These are phyloP conservation scores for Phycomyces nitens DNA, from an alignment of 192 early-diverging fungal species.

Conservation along the genomic window DNA sequence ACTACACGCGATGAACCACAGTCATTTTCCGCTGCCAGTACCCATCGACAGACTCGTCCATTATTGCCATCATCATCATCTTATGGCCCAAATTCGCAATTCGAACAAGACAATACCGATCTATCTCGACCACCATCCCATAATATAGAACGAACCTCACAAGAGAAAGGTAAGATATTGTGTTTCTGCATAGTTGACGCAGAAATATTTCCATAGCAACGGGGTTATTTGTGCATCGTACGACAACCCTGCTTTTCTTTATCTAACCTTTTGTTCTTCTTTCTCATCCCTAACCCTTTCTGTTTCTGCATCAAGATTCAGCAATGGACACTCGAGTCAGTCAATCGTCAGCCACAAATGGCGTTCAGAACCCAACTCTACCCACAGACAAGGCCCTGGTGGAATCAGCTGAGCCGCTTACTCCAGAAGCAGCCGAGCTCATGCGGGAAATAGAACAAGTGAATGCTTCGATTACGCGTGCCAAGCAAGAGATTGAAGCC, in stretches of 20 bases:
- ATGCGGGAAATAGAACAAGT: conserved; percentile 20
- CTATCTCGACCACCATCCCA: no score
- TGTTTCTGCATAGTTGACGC: no score
- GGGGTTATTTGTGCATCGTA: background rate
- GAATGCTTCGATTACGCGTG: conserved; percentile 14
- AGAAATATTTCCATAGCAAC: no score
- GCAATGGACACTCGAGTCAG: background rate
- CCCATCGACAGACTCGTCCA: background rate
- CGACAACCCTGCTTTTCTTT: conserved; percentile 1
- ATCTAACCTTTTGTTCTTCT: background rate
- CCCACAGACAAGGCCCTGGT: background rate
- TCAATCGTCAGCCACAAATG: background rate
- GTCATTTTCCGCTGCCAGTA: background rate
- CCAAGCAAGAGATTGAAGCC: conserved; percentile 4
- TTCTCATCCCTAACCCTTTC: conserved; percentile 9
- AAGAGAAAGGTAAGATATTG: no score
- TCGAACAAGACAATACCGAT: background rate
- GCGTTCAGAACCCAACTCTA: background rate
- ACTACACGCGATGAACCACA: background rate
- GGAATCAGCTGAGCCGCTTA: background rate
- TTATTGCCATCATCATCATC: conserved; percentile 4
- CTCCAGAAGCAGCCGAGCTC: conserved; percentile 12
- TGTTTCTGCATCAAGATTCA: conserved; percentile 1
- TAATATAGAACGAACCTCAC: no score
- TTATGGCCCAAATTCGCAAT: conserved; percentile 7